Evolutionary conservation across 2,329 filamentous ascomycete species (phyloP).

Genomic region (Fusarium marasasianum): DNA sequence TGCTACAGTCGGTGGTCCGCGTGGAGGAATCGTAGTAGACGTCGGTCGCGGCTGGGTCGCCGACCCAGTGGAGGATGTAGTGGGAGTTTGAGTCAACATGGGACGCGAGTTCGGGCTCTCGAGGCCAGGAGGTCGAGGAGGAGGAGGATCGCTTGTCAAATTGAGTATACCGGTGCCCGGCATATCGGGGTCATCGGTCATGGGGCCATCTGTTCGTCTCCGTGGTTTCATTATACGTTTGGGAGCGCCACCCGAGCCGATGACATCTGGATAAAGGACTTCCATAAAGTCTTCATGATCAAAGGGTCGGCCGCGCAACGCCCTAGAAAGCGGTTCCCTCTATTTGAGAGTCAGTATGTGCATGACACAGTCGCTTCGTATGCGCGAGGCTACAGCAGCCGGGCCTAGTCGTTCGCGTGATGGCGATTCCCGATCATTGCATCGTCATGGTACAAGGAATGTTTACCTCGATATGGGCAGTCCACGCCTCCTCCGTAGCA

Average conservation of each 20-base stretch:
- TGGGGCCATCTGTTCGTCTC: slow-evolving; percentile 58
- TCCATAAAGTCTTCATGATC: slow-evolving; percentile 71
- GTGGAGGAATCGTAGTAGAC: slow-evolving; percentile 51
- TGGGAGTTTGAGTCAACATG: slow-evolving; percentile 44
- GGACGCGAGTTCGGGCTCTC: slow-evolving; percentile 43
- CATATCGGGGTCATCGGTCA: slow-evolving; percentile 58
- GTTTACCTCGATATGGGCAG: slow-evolving; percentile 65
- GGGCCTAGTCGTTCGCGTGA: slow-evolving; percentile 6
- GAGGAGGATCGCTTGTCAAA: slow-evolving; percentile 50
- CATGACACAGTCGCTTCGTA: background rate
- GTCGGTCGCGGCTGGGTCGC: slow-evolving; percentile 41
- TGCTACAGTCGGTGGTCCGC: slow-evolving; percentile 47
- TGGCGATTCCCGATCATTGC: background rate
- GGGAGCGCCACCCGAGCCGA: slow-evolving; percentile 67
- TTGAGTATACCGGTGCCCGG: slow-evolving; percentile 59
- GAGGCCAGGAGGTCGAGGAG: slow-evolving; percentile 34
- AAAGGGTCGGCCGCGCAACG: slow-evolving; percentile 65
- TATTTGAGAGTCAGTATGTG: slow-evolving; percentile 44
- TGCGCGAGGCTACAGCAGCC: background rate
- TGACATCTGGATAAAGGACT: slow-evolving; percentile 67
- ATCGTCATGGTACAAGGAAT: slow-evolving; percentile 10
- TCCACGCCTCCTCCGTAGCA: slow-evolving; percentile 67
- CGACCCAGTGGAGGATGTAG: slow-evolving; percentile 37
- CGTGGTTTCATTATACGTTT: slow-evolving; percentile 67
- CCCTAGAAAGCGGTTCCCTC: slow-evolving; percentile 67